Conservation (phyloP, 805 yeast species). For the Komagataella ulmi region DNA sequence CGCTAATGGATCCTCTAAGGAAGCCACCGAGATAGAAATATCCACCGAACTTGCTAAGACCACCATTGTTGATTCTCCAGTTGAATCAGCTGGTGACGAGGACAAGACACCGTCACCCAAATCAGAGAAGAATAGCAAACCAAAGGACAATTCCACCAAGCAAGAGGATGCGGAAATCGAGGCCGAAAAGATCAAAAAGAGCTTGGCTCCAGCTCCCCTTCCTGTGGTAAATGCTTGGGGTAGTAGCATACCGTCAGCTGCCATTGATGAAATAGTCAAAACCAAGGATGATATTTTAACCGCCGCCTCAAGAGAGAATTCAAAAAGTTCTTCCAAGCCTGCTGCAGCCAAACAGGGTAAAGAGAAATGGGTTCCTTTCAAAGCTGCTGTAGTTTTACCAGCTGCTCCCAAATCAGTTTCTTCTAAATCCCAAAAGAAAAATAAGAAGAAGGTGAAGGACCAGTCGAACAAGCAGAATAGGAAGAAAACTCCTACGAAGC, state of each 20-base stretch:
- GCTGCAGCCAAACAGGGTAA: conserved; percentile 24
- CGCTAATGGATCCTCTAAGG: conserved; percentile 9
- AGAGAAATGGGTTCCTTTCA: conserved; percentile 65
- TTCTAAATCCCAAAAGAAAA: not conserved
- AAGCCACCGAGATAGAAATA: conserved; percentile 6
- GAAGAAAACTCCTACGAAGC: not conserved
- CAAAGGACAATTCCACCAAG: not conserved
- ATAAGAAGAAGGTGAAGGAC: not conserved
- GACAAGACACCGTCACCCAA: conserved; percentile 3
- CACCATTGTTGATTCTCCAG: conserved; percentile 11
- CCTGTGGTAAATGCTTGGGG: conserved; percentile 58
- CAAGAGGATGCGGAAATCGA: not conserved
- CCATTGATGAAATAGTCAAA: conserved; percentile 15
- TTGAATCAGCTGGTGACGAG: conserved; percentile 13
- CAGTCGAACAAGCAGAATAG: conserved; percentile 1
- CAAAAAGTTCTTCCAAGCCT: conserved; percentile 8
- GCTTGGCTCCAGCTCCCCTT: conserved; percentile 51
- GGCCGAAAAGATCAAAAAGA: conserved; percentile 13
- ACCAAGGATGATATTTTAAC: conserved; percentile 23
- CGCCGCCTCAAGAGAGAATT: conserved; percentile 7
- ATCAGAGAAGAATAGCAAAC: conserved; percentile 2
- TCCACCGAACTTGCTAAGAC: not conserved
- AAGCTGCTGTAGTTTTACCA: conserved; percentile 37
- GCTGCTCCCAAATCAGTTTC: conserved; percentile 8
- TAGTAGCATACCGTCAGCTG: conserved; percentile 12